Conservation (phyloP, 2,329 filamentous ascomycete species). For the Ophiostoma sp. region DNA sequence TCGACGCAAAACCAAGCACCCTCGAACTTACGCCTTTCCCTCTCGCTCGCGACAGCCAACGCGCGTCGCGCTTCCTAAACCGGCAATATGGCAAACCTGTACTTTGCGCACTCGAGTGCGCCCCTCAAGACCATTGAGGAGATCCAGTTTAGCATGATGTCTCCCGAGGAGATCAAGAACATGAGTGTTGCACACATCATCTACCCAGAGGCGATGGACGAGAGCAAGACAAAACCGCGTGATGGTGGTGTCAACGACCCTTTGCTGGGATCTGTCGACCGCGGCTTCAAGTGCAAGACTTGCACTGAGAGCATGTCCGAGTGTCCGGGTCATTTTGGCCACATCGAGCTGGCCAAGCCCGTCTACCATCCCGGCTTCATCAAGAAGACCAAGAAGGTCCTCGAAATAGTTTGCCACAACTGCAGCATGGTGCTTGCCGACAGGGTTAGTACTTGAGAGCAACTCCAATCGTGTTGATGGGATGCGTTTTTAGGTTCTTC, state of each 20-base stretch:
- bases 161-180: slow-evolving; percentile 97
- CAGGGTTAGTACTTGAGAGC: slow-evolving; percentile 73
- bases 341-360: slow-evolving; percentile 94
- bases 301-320: slow-evolving; percentile 94
- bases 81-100: slow-evolving; percentile 75
- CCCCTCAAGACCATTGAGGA: slow-evolving; percentile 96
- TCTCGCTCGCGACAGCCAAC: not conserved
- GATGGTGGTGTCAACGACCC: slow-evolving; percentile 92
- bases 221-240: slow-evolving; percentile 83
- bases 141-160: slow-evolving; percentile 97
- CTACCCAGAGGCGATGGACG: slow-evolving; percentile 99
- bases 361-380: slow-evolving; percentile 95
- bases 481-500: slow-evolving; percentile 39
- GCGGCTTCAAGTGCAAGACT: slow-evolving; percentile 90
- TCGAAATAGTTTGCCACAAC: slow-evolving; percentile 98
- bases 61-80: slow-evolving; percentile 23
- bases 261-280: slow-evolving; percentile 91
- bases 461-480: slow-evolving; percentile 15
- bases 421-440: slow-evolving; percentile 97
- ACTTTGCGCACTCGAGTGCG: slow-evolving; percentile 86
- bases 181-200: slow-evolving; percentile 96
- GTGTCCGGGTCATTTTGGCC: slow-evolving; percentile 96
- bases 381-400: slow-evolving; percentile 97
- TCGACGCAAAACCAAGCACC: too few relatives aligned
- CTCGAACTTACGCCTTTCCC: too few relatives aligned